A percentile compares a stretch with the other conserved stretches of the same genome.
phyloP scores from a whole-genome alignment of 768 basidiomycete species.

The Tulasnella sp. region DNA sequence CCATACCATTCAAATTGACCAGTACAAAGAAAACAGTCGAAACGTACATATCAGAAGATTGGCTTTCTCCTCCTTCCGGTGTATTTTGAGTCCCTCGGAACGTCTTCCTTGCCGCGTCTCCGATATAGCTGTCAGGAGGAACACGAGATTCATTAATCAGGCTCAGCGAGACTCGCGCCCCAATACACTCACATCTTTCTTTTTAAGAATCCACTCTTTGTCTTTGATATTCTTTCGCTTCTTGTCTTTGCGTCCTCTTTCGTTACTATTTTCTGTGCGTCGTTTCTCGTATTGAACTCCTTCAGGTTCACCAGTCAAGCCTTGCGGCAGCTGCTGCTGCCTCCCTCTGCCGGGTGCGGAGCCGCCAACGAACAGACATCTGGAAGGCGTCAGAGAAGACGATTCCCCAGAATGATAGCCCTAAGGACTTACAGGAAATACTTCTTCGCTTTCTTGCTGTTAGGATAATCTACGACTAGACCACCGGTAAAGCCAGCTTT shows the following conservation, averaged over 20 bases:
- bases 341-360: conserved; percentile 51
- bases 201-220: conserved; percentile 91
- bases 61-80: conserved; percentile 88
- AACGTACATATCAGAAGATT: conserved; percentile 62
- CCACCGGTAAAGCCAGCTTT: conserved; percentile 97
- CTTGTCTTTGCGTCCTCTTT: conserved; percentile 57
- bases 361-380: conserved; percentile 86
- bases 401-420: neutral
- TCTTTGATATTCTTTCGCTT: conserved; percentile 71
- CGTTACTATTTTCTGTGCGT: conserved; percentile 65
- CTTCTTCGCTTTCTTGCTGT: conserved; percentile 93
- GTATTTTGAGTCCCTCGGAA: conserved; percentile 84
- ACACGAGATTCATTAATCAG: neutral
- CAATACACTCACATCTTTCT: conserved; percentile 77
- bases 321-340: conserved; percentile 65
- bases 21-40: neutral
- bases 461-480: conserved; percentile 94
- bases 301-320: conserved; percentile 65
- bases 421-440: conserved; percentile 62
- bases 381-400: neutral
- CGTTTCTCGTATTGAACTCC: conserved; percentile 72
- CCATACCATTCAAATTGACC: neutral
- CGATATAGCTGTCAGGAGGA: conserved; percentile 65
- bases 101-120: conserved; percentile 79
- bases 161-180: conserved; percentile 33